Evolutionary conservation across 148 eudicot species (phyloP).

Genomic region (Chenopodium album): DNA sequence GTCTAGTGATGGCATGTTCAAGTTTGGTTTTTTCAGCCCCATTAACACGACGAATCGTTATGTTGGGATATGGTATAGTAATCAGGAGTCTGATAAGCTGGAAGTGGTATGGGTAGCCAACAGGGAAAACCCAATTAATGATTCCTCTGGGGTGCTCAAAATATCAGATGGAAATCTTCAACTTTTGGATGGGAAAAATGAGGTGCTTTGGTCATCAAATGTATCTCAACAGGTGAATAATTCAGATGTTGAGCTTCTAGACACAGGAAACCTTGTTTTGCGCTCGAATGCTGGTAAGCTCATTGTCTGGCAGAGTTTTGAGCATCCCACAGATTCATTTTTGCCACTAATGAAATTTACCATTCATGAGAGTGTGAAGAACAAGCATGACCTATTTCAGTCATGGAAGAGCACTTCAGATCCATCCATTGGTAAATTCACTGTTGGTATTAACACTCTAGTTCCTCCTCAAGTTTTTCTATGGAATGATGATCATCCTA

Average conservation of each 20-base stretch:
- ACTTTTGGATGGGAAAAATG: conserved; percentile 28
- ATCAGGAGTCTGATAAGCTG: not conserved
- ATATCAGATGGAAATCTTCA: conserved; percentile 36
- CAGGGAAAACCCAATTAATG: conserved; percentile 36
- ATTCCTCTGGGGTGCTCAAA: conserved; percentile 34
- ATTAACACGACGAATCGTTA: conserved; percentile 31
- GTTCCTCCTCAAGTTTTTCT: conserved; percentile 25
- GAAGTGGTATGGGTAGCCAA: conserved; percentile 54
- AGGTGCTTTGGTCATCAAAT: conserved; percentile 42
- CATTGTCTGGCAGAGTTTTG: conserved; percentile 38
- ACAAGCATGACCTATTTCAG: not conserved
- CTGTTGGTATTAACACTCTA: conserved; percentile 20
- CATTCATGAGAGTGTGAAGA: not conserved
- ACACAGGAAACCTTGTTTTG: conserved; percentile 42
- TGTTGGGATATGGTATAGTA: conserved; percentile 42
- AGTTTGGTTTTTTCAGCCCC: conserved; percentile 44
- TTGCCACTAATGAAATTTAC: conserved; percentile 29
- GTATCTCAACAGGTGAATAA: not conserved
- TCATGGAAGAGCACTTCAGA: conserved; percentile 46
- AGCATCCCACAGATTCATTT: conserved; percentile 33
- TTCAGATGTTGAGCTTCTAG: conserved; percentile 29
- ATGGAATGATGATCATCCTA: conserved; percentile 36
- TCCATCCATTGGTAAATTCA: conserved; percentile 46
- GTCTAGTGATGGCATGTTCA: conserved; percentile 26
- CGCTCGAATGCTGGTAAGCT: conserved; percentile 5